Evolutionary conservation across 306 rosid species (phyloP), one percentile per base, ranked within the genome.

Genomic region (Medicago ruthenica): DNA sequence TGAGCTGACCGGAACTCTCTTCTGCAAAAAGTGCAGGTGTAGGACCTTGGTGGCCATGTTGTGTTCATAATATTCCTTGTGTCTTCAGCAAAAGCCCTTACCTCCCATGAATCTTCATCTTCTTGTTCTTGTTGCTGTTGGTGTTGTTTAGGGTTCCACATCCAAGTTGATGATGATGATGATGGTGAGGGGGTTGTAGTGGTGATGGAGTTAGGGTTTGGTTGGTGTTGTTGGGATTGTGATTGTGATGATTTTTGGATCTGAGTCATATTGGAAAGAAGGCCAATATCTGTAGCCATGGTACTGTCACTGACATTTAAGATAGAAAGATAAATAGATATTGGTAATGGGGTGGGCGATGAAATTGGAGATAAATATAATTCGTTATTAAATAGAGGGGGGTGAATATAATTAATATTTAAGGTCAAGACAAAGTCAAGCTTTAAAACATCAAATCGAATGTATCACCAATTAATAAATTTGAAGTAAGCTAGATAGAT

Each of bases 31-130:
- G 89, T 89, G 82, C 98, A 94, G 44, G 93, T 88, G 84, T 94
- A 94, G 36, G 96, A 91, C 72, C 98, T 81, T 4, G 98, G 98
- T 37, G 98, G 98, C 98, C 97, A 94, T 3, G 97, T 94, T 70
- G 92, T 84, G 34, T 88, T 91, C 98, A 92, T 86, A 31, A 74
- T 78, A 80, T 86, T 88, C 65, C 87, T 85, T 0, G 97, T 94
- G 79, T 94, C 98, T 78, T 90, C 98, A 0, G 95, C 98, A 36
- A 94, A 94, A 45, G 98, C 96, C 66, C 89, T 79, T 1, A 88
- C 97, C 79, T 91, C 98, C 98, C 97, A 94, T 1, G 97, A 91
- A 64, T 94, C 98, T 7, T 94, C 97, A 0, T 91, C 96, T 7
- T 85, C 88, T 3, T 57, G 14, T 57, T 22, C 75, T 3, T 69